phyloP scores from a whole-genome alignment of 176 grass and related monocot genomes.

The Miscanthus lutarioriparius region DNA sequence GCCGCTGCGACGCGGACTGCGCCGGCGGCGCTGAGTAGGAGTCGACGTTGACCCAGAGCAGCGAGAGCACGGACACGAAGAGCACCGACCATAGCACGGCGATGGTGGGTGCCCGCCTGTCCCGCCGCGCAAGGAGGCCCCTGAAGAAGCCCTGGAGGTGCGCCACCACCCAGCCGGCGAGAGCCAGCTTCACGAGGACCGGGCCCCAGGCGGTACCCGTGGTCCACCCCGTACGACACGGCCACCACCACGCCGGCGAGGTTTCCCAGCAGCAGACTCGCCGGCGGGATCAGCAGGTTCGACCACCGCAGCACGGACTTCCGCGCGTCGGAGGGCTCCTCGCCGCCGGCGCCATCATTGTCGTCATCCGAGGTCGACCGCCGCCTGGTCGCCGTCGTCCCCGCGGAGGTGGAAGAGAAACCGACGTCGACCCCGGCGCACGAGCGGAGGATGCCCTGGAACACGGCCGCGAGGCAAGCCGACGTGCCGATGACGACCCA shows the following conservation, averaged over 20 bases:
- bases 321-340: constrained; percentile 26
- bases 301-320: constrained; percentile 65
- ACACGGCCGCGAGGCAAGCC: constrained; percentile 42
- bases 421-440: constrained; percentile 46
- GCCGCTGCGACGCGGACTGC: not conserved
- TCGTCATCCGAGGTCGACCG: not conserved
- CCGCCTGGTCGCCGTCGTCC: not conserved
- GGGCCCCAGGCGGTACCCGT: constrained; percentile 71
- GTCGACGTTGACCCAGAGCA: constrained; percentile 67
- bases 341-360: constrained; percentile 32
- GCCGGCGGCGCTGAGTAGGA: constrained; percentile 42
- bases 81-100: constrained; percentile 80
- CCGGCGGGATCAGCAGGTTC: constrained; percentile 58
- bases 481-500: constrained; percentile 50
- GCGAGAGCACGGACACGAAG: constrained; percentile 65
- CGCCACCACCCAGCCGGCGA: constrained; percentile 73
- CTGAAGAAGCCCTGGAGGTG: constrained; percentile 79
- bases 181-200: constrained; percentile 49
- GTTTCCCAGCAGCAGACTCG: constrained; percentile 61
- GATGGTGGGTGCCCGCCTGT: constrained; percentile 58
- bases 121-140: constrained; percentile 55
- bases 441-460: constrained; percentile 41
- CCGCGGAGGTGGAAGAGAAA: constrained; percentile 48
- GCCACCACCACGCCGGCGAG: constrained; percentile 68
- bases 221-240: constrained; percentile 69